phyloP scores from a whole-genome alignment of 2,329 filamentous ascomycete species.

The Dichotomopilus funicola region DNA sequence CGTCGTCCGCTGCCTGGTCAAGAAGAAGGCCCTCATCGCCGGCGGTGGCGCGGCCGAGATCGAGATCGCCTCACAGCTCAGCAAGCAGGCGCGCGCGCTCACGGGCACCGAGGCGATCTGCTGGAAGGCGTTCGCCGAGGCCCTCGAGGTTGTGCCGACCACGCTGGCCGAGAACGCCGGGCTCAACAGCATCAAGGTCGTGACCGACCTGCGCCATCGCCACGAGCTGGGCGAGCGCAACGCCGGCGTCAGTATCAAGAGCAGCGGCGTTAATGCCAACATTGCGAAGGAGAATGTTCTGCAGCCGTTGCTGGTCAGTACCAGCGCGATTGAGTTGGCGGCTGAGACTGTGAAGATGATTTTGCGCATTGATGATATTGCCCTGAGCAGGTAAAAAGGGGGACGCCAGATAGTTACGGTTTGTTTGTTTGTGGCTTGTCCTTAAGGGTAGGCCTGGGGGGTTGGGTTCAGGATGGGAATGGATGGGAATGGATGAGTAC shows the following conservation, averaged over 20 bases:
- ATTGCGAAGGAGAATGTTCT: constrained; percentile 96
- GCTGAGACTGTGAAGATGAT: constrained; percentile 98
- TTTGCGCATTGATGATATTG: constrained; percentile 61
- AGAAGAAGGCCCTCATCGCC: constrained; percentile 98
- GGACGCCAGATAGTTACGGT: not conserved
- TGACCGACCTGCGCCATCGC: constrained; percentile 88
- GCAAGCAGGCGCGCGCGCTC: constrained; percentile 73
- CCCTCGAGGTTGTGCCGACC: constrained; percentile 93
- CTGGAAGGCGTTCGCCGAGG: constrained; percentile 98
- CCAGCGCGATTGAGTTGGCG: constrained; percentile 92
- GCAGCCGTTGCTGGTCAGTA: constrained; percentile 92
- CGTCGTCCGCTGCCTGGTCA: constrained; percentile 93
- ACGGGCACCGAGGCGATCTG: constrained; percentile 93
- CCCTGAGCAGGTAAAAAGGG: constrained; percentile 48
- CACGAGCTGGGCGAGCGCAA: constrained; percentile 95
- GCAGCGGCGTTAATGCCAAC: constrained; percentile 91
- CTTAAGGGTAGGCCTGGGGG: not conserved
- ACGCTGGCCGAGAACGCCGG: constrained; percentile 96
- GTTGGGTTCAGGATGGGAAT: not conserved
- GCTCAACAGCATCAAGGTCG: constrained; percentile 96
- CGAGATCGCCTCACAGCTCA: constrained; percentile 83
- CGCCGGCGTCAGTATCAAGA: constrained; percentile 96
- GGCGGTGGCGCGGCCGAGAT: constrained; percentile 96
- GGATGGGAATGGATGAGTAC: too few species aligned
- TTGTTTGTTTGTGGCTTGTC: not conserved